Conservation (phyloP, 257 asterid species). For the Solanum piurae region DNA sequence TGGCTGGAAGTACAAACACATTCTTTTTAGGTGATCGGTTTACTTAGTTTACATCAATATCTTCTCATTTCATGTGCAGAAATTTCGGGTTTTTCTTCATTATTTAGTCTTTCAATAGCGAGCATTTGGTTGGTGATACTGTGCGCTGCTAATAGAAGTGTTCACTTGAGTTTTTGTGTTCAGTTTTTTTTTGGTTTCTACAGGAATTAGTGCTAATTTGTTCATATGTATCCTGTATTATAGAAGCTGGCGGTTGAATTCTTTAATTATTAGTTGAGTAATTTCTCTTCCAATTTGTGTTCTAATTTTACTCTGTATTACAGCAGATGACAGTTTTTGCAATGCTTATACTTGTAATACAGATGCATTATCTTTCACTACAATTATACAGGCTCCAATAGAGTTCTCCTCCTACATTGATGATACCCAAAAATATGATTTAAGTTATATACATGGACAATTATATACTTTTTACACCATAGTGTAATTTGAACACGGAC, state of each 20-base stretch:
- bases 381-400: background rate
- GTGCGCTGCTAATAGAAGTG: background rate
- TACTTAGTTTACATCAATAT: background rate
- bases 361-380: no score
- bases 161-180: background rate
- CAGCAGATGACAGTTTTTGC: no score
- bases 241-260: conserved; percentile 16
- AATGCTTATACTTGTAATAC: no score
- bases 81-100: background rate
- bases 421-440: background rate
- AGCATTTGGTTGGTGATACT: background rate
- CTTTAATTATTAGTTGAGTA: background rate
- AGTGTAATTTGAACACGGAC: background rate
- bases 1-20: background rate
- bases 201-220: conserved; percentile 10
- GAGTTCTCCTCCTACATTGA: background rate
- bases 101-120: background rate
- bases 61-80: background rate
- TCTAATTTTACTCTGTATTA: background rate
- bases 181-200: background rate
- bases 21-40: background rate
- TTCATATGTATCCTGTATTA: conserved; percentile 31
- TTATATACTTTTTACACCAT: no score
- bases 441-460: background rate
- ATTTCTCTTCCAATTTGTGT: background rate